Evolutionary conservation across 2,329 filamentous ascomycete genomes (phyloP).

Genomic region (Paraphoma sp.): DNA sequence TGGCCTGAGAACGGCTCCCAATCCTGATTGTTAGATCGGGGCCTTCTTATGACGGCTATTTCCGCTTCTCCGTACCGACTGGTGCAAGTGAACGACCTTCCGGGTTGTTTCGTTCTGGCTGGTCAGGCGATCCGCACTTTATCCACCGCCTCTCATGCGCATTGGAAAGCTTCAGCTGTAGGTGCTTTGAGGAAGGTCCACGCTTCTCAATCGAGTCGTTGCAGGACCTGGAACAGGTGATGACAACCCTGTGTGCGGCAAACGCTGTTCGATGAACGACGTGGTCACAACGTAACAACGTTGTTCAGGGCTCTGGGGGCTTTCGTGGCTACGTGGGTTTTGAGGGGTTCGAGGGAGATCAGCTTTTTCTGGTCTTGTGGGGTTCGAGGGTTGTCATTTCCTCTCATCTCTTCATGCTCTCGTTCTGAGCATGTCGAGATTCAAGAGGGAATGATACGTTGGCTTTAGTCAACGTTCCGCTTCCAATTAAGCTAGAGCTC

Average conservation of each 20-base stretch:
- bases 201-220: neutral
- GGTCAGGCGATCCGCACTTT: conserved; percentile 3
- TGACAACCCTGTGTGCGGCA: conserved; percentile 19
- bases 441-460: neutral
- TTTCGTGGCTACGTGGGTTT: conserved; percentile 4
- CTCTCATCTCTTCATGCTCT: conserved; percentile 12
- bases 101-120: neutral
- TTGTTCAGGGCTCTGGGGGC: conserved; percentile 7
- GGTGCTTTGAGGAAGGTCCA: conserved; percentile 1
- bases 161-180: neutral
- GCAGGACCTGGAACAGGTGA: conserved; percentile 17
- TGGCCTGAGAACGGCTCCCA: neutral
- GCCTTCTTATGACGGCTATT: neutral
- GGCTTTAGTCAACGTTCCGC: conserved; percentile 24
- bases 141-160: conserved; percentile 9
- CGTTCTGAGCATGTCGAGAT: neutral
- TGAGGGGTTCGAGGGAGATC: conserved; percentile 3
- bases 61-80: neutral
- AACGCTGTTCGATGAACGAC: neutral
- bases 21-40: neutral
- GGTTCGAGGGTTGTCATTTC: conserved; percentile 12
- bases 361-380: conserved; percentile 10
- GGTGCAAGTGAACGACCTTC: neutral
- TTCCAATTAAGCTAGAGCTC: conserved; percentile 53
- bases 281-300: conserved; percentile 10